Base-by-base conservation (phyloP, 345 rosid genomes). In the Triadica sebifera region DNA sequence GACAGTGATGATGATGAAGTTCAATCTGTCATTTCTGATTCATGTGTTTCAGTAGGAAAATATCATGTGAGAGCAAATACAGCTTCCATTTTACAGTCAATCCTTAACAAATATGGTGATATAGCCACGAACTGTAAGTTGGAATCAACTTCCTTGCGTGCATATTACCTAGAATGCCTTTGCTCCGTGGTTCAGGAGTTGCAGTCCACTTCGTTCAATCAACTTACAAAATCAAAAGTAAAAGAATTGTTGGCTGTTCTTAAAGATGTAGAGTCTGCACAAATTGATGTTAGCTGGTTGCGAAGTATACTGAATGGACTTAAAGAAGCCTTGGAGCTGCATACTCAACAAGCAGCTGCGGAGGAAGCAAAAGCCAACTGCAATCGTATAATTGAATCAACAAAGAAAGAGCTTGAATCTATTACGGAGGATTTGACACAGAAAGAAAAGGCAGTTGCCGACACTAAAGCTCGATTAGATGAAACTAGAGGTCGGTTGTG, bases 101-200 rank as follows among this genome's bases (percentile, higher is more conserved):
- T 93, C 79, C 39, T 93, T 0, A 80, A 85, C 58, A 93, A 86
- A 69, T 84, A 90, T 47, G 98, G 98, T 62, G 96, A 93, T 70
- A 89, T 93, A 49, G 95, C 96, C 1, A 91, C 93, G 66, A 87
- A 89, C 59, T 91, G 91, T 37, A 79, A 71, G 68, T 68, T 93
- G 70, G 92, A 89, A 75, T 91, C 98, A 1, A 73, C 82, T 20
- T 89, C 97, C 0, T 82, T 92, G 83, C 87, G 89, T 8, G 82
- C 95, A 10, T 90, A 86, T 73, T 88, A 87, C 76, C 78, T 93
- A 13, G 97, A 93, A 67, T 87, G 93, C 62, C 72, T 91, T 39
- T 92, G 97, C 85, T 70, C 84, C 9, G 85, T 91, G 39, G 91
- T 91, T 67, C 88, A 86, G 79, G 95, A 90, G 83, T 79, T 93